These are phyloP conservation scores for Ammopiptanthus mongolicus DNA, from an alignment of 306 rosid genomes.

Conservation along the genomic window DNA sequence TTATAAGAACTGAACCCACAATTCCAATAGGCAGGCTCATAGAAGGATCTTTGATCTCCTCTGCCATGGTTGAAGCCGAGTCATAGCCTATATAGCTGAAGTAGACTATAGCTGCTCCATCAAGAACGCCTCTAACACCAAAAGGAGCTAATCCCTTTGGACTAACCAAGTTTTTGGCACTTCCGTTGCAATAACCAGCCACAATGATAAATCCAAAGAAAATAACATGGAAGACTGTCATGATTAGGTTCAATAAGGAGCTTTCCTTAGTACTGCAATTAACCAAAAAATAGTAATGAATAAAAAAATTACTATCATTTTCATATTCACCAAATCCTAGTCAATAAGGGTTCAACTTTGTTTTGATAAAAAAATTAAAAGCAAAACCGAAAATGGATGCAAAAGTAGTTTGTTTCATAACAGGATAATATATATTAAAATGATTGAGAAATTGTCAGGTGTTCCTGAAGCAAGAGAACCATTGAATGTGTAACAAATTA, in stretches of 20 bases:
- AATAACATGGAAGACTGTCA: slow-evolving; percentile 85
- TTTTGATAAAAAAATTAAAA: not conserved
- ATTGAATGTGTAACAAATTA: too few species aligned
- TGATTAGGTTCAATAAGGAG: slow-evolving; percentile 68
- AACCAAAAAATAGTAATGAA: not conserved
- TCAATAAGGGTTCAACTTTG: slow-evolving; percentile 4
- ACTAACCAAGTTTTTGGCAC: slow-evolving; percentile 54
- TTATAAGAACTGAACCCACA: slow-evolving; percentile 80
- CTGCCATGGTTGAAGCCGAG: slow-evolving; percentile 96
- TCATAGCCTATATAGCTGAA: slow-evolving; percentile 93
- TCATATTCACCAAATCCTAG: slow-evolving; percentile 36
- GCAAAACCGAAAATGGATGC: not conserved
- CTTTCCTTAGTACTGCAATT: slow-evolving; percentile 89
- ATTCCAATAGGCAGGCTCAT: slow-evolving; percentile 81
- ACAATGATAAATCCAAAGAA: slow-evolving; percentile 85
- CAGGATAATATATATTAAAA: slow-evolving; percentile 2
- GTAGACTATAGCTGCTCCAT: slow-evolving; percentile 91
- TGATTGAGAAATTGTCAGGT: not conserved
- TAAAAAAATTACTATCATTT: not conserved
- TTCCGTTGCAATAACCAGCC: slow-evolving; percentile 70
- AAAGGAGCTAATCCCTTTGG: slow-evolving; percentile 71
- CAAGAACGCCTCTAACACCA: slow-evolving; percentile 69
- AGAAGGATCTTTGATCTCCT: slow-evolving; percentile 73
- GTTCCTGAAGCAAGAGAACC: too few species aligned
- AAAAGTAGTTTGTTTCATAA: slow-evolving; percentile 7